Conservation (phyloP, 495 filamentous ascomycete species). For the Hypoxylon rickii region DNA sequence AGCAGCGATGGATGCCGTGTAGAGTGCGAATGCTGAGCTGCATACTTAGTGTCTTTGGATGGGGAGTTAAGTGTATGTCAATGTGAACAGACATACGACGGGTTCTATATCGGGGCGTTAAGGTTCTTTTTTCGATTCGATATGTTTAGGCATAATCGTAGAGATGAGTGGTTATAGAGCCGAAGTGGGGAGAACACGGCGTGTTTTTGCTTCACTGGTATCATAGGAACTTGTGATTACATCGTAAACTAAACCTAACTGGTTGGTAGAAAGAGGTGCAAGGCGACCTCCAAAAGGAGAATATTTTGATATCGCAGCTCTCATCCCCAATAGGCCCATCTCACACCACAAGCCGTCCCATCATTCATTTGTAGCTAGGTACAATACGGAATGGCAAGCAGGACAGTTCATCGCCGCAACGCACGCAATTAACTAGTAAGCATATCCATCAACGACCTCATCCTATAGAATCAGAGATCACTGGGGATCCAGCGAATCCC, state of each 20-base stretch:
- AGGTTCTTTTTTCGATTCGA: too few species aligned
- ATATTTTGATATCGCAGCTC: conserved; percentile 33
- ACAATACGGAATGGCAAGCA: neutral
- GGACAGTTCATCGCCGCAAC: conserved; percentile 13
- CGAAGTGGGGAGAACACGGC: conserved; percentile 1
- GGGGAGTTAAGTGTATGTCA: too few species aligned
- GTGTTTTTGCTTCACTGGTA: conserved; percentile 33
- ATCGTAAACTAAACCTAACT: conserved; percentile 44
- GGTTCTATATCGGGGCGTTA: too few species aligned
- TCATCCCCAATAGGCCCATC: conserved; percentile 1
- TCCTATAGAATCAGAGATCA: conserved; percentile 21
- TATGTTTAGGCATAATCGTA: too few species aligned
- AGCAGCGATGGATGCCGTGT: conserved; percentile 88
- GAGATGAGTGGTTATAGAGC: conserved; percentile 2
- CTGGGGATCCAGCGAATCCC: conserved; percentile 11
- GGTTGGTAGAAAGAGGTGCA: conserved; percentile 29
- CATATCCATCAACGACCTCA: conserved; percentile 22
- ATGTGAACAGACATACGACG: too few species aligned
- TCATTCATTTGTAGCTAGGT: conserved; percentile 10
- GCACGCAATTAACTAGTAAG: conserved; percentile 26
- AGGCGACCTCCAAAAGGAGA: conserved; percentile 33
- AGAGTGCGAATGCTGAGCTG: conserved; percentile 22
- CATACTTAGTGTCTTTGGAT: neutral
- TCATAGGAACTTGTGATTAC: conserved; percentile 43
- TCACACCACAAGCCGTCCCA: conserved; percentile 3